These are phyloP conservation scores for Epithele typhae DNA, from an alignment of 768 basidiomycete species.

Conservation along the genomic window DNA sequence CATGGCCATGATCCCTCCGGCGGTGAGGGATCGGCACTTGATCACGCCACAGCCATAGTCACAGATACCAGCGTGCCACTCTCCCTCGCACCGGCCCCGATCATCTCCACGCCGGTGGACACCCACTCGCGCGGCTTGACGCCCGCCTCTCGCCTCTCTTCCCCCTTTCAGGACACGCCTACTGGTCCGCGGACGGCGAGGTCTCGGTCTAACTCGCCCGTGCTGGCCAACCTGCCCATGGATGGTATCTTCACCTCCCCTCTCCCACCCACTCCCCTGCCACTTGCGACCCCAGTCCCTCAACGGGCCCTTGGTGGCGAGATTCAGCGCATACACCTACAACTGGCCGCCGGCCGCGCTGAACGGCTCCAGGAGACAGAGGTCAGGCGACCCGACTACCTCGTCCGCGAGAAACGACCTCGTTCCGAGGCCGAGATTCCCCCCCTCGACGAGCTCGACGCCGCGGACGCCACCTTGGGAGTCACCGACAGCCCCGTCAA, in stretches of 20 bases:
- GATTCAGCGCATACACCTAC: slow-evolving; percentile 54
- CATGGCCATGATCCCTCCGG: background rate
- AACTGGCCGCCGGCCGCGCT: slow-evolving; percentile 45
- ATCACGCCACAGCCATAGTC: background rate
- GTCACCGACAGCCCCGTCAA: slow-evolving; percentile 68
- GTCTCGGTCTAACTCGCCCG: slow-evolving; percentile 10
- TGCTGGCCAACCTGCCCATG: slow-evolving; percentile 5
- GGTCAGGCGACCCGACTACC: slow-evolving; percentile 65
- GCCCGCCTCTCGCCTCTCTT: slow-evolving; percentile 24
- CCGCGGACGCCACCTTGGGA: slow-evolving; percentile 40
- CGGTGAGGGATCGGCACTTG: background rate
- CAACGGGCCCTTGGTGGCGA: slow-evolving; percentile 43
- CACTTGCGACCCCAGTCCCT: slow-evolving; percentile 24
- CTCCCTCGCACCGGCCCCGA: slow-evolving; percentile 11
- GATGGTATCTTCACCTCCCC: slow-evolving; percentile 9
- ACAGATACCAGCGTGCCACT: background rate
- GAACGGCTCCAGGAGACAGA: slow-evolving; percentile 52
- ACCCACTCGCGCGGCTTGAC: slow-evolving; percentile 19
- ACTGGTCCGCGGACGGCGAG: slow-evolving; percentile 14
- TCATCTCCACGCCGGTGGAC: slow-evolving; percentile 10
- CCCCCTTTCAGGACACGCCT: slow-evolving; percentile 26
- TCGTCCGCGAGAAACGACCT: slow-evolving; percentile 54
- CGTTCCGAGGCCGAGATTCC: slow-evolving; percentile 38
- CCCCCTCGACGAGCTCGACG: slow-evolving; percentile 31
- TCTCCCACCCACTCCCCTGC: slow-evolving; percentile 20